Percentiles rank a stretch among this genome's conserved stretches.
Evolutionary conservation across 169 alveolate species (phyloP).

Genomic region (Cryptosporidium muris): DNA sequence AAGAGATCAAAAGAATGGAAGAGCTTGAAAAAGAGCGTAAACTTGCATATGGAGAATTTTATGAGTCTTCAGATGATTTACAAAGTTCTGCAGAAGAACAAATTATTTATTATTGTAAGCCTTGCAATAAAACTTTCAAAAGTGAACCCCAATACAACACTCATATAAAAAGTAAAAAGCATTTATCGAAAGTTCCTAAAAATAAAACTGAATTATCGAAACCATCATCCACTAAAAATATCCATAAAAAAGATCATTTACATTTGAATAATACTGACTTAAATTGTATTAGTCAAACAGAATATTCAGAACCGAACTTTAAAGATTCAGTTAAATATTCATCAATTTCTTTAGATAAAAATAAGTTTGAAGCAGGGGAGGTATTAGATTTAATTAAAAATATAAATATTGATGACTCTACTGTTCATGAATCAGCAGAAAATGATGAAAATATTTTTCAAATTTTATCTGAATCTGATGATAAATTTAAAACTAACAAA

Average conservation of each 20-base stretch:
- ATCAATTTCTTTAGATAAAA: not conserved
- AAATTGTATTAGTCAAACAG: constrained; percentile 32
- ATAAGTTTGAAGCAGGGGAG: constrained; percentile 13
- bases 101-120: constrained; percentile 74
- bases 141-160: constrained; percentile 75
- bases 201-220: not conserved
- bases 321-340: not conserved
- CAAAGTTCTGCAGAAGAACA: constrained; percentile 9
- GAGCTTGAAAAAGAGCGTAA: constrained; percentile 57
- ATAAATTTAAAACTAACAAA: not conserved
- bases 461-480: not conserved
- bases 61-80: not conserved
- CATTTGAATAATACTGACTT: constrained; percentile 5
- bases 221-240: not conserved
- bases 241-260: constrained; percentile 6
- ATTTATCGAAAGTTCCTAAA: constrained; percentile 70
- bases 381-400: constrained; percentile 54
- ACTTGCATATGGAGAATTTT: constrained; percentile 15
- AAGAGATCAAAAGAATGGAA: constrained; percentile 72
- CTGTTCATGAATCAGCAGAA: not conserved
- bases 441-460: not conserved
- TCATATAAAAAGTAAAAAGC: constrained; percentile 79
- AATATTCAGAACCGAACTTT: constrained; percentile 1
- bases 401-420: not conserved
- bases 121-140: constrained; percentile 78